Percentiles rank a stretch among this genome's conserved stretches.
These are phyloP conservation scores for Suillus bovinus DNA, from an alignment of 768 basidiomycete species.

Conservation along the genomic window DNA sequence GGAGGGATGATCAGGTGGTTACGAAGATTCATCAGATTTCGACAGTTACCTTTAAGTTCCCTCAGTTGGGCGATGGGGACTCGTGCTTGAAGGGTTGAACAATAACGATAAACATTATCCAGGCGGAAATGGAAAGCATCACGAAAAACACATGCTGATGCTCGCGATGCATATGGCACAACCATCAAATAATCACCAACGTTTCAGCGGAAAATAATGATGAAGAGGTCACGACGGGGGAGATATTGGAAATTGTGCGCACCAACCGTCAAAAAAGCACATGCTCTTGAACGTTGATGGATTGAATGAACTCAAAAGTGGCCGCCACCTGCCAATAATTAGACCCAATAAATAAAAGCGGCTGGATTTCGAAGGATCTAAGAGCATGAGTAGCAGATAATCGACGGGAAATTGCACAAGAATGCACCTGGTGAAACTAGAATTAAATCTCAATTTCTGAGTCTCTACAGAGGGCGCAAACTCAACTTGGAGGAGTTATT, in stretches of 20 bases:
- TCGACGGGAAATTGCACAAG: neutral
- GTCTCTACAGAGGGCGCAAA: constrained; percentile 1
- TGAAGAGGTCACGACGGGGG: neutral
- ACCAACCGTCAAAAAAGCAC: constrained; percentile 3
- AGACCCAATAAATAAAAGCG: neutral
- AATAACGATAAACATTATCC: too few relatives aligned
- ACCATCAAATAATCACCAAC: constrained; percentile 5
- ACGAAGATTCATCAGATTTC: neutral
- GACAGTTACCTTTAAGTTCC: neutral
- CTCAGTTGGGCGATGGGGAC: neutral
- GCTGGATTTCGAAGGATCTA: neutral
- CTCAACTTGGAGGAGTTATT: neutral
- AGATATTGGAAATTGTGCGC: constrained; percentile 7
- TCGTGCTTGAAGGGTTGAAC: neutral
- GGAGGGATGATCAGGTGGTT: neutral
- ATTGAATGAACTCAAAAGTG: constrained; percentile 2
- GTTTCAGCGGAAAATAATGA: constrained; percentile 6
- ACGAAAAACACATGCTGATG: constrained; percentile 7
- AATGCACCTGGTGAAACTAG: neutral
- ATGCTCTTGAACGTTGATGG: neutral
- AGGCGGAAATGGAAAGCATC: constrained; percentile 7
- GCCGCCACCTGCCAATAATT: neutral
- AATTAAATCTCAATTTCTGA: neutral
- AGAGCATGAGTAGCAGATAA: neutral
- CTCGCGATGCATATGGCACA: constrained; percentile 4